Base-by-base conservation (phyloP, 139 green algal genomes). In the Chlorella sp. region DNA sequence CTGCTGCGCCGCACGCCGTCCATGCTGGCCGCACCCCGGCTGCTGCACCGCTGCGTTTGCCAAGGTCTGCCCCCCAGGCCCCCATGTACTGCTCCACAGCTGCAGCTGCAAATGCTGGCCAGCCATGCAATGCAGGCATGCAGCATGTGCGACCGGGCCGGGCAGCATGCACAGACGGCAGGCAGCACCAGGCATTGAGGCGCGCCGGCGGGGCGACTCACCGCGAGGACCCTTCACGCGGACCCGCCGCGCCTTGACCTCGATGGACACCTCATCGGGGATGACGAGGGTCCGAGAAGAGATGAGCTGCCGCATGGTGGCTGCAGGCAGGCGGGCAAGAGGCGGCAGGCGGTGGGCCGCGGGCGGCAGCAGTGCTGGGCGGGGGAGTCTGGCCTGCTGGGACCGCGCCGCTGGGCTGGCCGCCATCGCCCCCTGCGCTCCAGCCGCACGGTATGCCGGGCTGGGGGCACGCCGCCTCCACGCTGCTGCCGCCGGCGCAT, bases 301-400 rank as follows among this genome's bases (percentile, higher is more conserved):
- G 32, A 94, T 85, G 11, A 98, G 85, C 81, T 92, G 89, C 93
- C 96, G 97, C 95, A 98, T 98, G 38, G 82, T 89, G 85, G 55
- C 67, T 73, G 26, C 64, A 71, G 30, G 64, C 64, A 71, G 64
- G 64, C 64, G 41, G 64, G 68, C 51, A 68, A 68, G 39, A 60
- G 70, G 70, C 70, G 17, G 39, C 51, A 60, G 51, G 51, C 51
- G 51, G 9, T 21, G 51, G 51, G 51, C 15, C 11, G 51, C 2
- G 12, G 12, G 51, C 51, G 51, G 11, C 15, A 60, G 51, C 51
- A 21, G 51, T 15, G 51, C 51, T 51, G 51, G 51, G 18, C 51
- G 51, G 15, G 51, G 15, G 11, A 15, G 12, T n/a, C n/a, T 21
- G 51, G 51, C 51, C 51, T 23, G 51, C 51, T 60, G 51, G 12